phyloP scores from a whole-genome alignment of 2,329 filamentous ascomycete species.

The Coleophoma cylindrospora region DNA sequence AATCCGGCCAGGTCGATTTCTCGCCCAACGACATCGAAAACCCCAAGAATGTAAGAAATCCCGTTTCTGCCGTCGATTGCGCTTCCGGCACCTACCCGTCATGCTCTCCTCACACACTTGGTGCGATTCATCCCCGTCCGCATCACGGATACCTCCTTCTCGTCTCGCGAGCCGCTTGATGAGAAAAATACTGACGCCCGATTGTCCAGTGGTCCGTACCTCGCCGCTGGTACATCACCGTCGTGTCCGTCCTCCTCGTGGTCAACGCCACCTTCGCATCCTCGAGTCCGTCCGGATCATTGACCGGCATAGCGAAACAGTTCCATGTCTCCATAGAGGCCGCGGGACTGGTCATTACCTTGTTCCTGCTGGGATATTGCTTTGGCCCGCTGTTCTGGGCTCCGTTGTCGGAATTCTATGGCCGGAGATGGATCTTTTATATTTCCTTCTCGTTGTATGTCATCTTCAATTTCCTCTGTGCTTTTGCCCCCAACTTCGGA shows the following conservation, averaged over 20 bases:
- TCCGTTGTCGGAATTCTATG: slow-evolving; percentile 54
- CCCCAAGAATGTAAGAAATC: no score
- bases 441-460: slow-evolving; percentile 43
- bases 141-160: no score
- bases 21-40: no score
- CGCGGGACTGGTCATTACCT: slow-evolving; percentile 53
- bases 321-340: slow-evolving; percentile 43
- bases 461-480: slow-evolving; percentile 32
- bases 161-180: no score
- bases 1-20: no score
- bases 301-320: slow-evolving; percentile 34
- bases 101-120: no score
- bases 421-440: slow-evolving; percentile 44
- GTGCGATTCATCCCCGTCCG: no score
- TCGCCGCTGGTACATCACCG: not conserved
- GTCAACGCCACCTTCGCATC: slow-evolving; percentile 52
- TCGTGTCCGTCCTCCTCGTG: slow-evolving; percentile 36
- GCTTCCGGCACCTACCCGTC: no score
- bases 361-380: slow-evolving; percentile 61
- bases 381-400: slow-evolving; percentile 50
- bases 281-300: slow-evolving; percentile 32
- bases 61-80: no score
- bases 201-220: slow-evolving; percentile 24
- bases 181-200: no score
- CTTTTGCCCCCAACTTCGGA: slow-evolving; percentile 38